Percentiles rank a stretch among this genome's conserved stretches.
phyloP scores from a whole-genome alignment of 2,329 filamentous ascomycete genomes.

The Thermochaetoides dissita region DNA sequence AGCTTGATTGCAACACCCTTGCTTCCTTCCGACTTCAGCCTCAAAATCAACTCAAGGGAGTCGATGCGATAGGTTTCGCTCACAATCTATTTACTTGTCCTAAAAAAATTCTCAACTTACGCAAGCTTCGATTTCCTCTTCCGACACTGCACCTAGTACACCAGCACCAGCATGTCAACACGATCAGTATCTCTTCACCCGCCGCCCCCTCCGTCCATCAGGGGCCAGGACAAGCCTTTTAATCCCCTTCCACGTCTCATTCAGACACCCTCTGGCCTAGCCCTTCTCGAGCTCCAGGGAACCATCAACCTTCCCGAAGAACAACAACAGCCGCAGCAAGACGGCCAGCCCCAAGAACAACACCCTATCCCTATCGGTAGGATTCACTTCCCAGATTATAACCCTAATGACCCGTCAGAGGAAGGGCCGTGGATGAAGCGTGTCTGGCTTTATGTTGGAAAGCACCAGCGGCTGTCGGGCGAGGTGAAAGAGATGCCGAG shows the following conservation, averaged over 20 bases:
- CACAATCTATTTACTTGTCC: too few species aligned
- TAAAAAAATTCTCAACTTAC: too few species aligned
- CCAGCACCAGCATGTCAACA: too few species aligned
- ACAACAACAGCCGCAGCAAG: conserved; percentile 17
- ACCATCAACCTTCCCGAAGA: conserved; percentile 60
- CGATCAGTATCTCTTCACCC: conserved; percentile 24
- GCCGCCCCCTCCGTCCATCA: conserved; percentile 6
- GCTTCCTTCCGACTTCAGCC: too few species aligned
- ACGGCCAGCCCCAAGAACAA: conserved; percentile 1
- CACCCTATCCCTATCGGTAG: conserved; percentile 27
- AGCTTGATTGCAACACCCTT: too few species aligned
- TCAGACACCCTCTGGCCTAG: conserved; percentile 77
- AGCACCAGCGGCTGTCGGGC: conserved; percentile 75
- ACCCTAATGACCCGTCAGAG: conserved; percentile 27
- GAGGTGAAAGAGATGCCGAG: conserved; percentile 77
- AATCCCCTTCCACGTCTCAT: conserved; percentile 49
- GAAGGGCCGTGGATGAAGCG: conserved; percentile 67
- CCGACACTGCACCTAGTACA: too few species aligned
- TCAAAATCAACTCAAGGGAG: too few species aligned
- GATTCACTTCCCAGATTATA: conserved; percentile 42
- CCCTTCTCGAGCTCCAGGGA: conserved; percentile 84
- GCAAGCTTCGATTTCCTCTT: too few species aligned
- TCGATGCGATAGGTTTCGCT: too few species aligned
- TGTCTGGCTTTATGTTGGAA: conserved; percentile 76
- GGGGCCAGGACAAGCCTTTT: too few species aligned